Conservation (phyloP, 306 rosid genomes). For the Astragalus membranaceus region DNA sequence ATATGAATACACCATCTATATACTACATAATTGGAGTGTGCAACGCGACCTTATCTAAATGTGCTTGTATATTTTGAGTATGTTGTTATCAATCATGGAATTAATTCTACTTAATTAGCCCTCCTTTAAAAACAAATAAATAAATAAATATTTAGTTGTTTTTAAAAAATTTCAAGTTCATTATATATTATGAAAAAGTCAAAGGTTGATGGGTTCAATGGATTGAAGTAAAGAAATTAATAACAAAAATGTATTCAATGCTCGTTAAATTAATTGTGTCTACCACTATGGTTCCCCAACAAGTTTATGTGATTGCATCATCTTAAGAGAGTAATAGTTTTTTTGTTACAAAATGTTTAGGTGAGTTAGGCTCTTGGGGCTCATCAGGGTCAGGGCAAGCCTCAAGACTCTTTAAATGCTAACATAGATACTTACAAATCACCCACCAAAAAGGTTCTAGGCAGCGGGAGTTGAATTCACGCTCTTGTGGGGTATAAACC, state of each 20-base stretch:
- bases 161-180: too few relatives aligned
- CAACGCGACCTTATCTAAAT: constrained; percentile 3
- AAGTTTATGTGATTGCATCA: constrained; percentile 29
- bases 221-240: not conserved
- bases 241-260: constrained; percentile 3
- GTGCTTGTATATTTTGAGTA: not conserved
- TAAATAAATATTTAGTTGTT: too few relatives aligned
- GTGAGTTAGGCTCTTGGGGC: too few relatives aligned
- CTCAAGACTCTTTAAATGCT: not conserved
- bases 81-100: not conserved
- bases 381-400: too few relatives aligned
- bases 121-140: not conserved
- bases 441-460: too few relatives aligned
- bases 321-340: constrained; percentile 17
- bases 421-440: not conserved
- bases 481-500: not conserved
- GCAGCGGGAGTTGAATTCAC: not conserved
- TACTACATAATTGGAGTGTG: not conserved
- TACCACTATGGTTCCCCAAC: constrained; percentile 30
- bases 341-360: too few relatives aligned
- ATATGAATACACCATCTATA: too few relatives aligned
- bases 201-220: constrained; percentile 24
- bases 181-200: not conserved
- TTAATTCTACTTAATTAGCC: not conserved
- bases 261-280: constrained; percentile 23